Percentiles rank a stretch among this genome's conserved stretches.
Conservation (phyloP, 169 alveolate species). For the Cryptosporidium meleagridis region DNA sequence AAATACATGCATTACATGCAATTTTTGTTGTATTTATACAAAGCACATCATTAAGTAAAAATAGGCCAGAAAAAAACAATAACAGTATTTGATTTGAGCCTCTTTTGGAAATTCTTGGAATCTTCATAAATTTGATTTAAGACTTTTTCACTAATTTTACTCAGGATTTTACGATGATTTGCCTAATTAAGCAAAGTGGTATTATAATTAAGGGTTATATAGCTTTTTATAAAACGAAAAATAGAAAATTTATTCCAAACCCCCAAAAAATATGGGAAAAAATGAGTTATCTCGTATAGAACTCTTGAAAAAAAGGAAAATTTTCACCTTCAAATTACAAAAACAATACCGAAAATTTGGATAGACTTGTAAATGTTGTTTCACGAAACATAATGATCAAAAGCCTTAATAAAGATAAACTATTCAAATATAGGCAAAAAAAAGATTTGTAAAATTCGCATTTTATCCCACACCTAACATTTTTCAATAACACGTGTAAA, state of each 20-base stretch:
- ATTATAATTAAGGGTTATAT: background rate
- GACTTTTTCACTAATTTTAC: background rate
- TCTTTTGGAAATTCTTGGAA: background rate
- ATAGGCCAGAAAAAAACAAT: background rate
- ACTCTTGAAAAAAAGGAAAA: background rate
- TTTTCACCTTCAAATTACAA: background rate
- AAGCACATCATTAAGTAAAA: background rate
- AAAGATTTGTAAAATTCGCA: background rate
- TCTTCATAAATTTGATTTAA: background rate
- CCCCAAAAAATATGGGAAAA: background rate
- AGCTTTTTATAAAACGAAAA: background rate
- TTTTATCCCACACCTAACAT: constrained; percentile 7
- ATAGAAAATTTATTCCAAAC: background rate
- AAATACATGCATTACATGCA: constrained; percentile 72
- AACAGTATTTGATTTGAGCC: background rate
- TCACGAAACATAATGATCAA: background rate
- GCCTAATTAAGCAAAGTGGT: background rate
- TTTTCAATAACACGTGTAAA: background rate
- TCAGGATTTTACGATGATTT: background rate
- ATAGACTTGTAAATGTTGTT: background rate
- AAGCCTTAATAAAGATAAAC: background rate
- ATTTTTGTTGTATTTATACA: constrained; percentile 8
- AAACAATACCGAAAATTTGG: background rate
- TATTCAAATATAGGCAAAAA: background rate
- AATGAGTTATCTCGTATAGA: background rate